Evolutionary conservation across 805 yeast genomes (phyloP), one percentile per base, ranked within the genome.

Genomic region (Tetrapisispora phaffii): DNA sequence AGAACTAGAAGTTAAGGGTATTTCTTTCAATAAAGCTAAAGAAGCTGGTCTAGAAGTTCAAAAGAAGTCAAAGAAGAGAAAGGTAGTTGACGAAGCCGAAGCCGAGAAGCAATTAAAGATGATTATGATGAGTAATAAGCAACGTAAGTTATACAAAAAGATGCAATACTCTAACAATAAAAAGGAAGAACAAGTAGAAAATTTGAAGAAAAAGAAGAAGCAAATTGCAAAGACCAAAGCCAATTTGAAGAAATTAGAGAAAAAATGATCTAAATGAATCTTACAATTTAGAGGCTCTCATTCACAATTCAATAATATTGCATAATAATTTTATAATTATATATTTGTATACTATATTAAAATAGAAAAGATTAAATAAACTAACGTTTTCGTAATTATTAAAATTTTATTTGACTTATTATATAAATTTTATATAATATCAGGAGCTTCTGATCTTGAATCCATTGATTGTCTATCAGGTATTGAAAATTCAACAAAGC

Each of bases 81-180:
- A 67, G 50, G 57, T 65, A 22, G 65, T 65, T 41, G 63, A 73
- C 47, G 75, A 73, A 51, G 76, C 72, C 49, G 77, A 76, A 40
- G 83, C 79, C 70, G 97, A 88, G 65, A 85, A 86, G 70, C 93
- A 89, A 53, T 77, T 90, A 71, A 85, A 85, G 73, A 80, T 80
- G 81, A 86, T 88, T 60, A 90, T 93, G 98, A 90, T 93, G 98
- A 77, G 90, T 56, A 88, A 88, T 72, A 93, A 90, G 68, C 95
- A 90, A 71, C 85, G 88, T 74, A 86, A 85, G 66, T 73, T 89
- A 53, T 93, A 93, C 74, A 84, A 84, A 72, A 85, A 85, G 80
- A 86, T 90, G 95, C 93, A 87, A 70, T 81, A 86, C 64, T 90
- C 95, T 47, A 78, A 85, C 56, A 80, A 82, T 48, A 79, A 85